Conservation (phyloP, 495 filamentous ascomycete species). For the Penicillium fimorum region DNA sequence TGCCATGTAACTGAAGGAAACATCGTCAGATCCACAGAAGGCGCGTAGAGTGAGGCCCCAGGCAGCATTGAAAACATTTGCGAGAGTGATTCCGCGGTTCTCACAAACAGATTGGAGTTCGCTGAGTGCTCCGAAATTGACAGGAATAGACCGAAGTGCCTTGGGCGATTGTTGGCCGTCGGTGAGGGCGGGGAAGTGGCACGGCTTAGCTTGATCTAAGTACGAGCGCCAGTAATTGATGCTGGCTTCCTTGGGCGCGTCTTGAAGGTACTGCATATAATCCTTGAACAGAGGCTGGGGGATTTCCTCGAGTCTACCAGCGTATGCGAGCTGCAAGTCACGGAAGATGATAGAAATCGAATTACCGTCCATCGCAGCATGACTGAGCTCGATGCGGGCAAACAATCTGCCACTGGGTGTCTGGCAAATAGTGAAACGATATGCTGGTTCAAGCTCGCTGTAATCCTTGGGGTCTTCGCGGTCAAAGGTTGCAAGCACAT, state of each 20-base stretch:
- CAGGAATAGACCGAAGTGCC: slow-evolving; percentile 33
- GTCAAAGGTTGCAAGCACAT: slow-evolving; percentile 35
- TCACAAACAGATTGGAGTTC: slow-evolving; percentile 45
- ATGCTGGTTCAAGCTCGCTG: slow-evolving; percentile 38
- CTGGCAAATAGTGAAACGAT: slow-evolving; percentile 51
- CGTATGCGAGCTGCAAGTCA: slow-evolving; percentile 50
- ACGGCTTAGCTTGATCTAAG: slow-evolving; percentile 48
- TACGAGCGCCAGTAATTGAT: slow-evolving; percentile 55
- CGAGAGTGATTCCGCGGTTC: slow-evolving; percentile 47
- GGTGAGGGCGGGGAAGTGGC: slow-evolving; percentile 49
- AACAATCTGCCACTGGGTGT: slow-evolving; percentile 41
- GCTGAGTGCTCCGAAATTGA: slow-evolving; percentile 30
- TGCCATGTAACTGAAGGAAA: slow-evolving; percentile 54
- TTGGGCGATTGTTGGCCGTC: slow-evolving; percentile 29
- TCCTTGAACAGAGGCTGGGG: slow-evolving; percentile 52
- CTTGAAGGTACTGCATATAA: slow-evolving; percentile 50
- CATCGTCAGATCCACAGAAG: slow-evolving; percentile 49
- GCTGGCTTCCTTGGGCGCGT: slow-evolving; percentile 36
- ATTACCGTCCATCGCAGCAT: slow-evolving; percentile 51
- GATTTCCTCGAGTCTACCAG: slow-evolving; percentile 30
- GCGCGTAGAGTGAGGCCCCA: slow-evolving; percentile 53
- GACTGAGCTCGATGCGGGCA: slow-evolving; percentile 56
- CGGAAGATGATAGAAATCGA: slow-evolving; percentile 49
- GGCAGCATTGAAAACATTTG: slow-evolving; percentile 51
- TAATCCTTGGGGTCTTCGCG: slow-evolving; percentile 36